A percentile compares a stretch with the other conserved stretches of the same genome.
These are phyloP conservation scores for Metschnikowia bowlesiae DNA, from an alignment of 805 yeast genomes.

Conservation along the genomic window DNA sequence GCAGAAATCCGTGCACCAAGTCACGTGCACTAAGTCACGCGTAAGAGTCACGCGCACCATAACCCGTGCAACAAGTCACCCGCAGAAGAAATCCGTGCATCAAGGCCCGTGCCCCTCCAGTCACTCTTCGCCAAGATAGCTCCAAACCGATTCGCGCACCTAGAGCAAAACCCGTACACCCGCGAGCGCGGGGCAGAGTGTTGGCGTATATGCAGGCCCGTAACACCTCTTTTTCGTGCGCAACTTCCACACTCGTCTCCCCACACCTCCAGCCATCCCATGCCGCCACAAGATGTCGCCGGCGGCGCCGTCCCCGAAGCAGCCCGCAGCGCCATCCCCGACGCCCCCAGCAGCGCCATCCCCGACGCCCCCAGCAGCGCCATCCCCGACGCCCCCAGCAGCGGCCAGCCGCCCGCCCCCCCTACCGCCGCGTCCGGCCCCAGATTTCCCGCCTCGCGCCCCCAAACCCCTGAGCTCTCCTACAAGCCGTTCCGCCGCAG, in stretches of 20 bases:
- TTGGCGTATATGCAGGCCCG: not conserved
- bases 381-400: no score
- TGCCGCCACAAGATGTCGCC: not conserved
- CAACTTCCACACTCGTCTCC: no score
- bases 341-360: not conserved
- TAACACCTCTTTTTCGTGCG: not conserved
- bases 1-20: not conserved
- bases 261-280: not conserved
- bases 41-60: no score
- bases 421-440: not conserved
- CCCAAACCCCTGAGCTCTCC: constrained; percentile 4
- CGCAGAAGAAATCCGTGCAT: not conserved
- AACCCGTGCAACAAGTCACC: no score
- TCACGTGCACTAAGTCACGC: no score
- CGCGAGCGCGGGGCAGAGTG: no score
- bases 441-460: not conserved
- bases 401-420: no score
- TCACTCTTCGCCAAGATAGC: no score
- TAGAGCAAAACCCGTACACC: no score
- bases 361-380: no score
- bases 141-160: no score
- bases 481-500: constrained; percentile 13
- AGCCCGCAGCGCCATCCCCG: not conserved
- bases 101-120: not conserved
- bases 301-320: not conserved